phyloP scores from a whole-genome alignment of 805 yeast genomes.

The Hanseniaspora osmophila region DNA sequence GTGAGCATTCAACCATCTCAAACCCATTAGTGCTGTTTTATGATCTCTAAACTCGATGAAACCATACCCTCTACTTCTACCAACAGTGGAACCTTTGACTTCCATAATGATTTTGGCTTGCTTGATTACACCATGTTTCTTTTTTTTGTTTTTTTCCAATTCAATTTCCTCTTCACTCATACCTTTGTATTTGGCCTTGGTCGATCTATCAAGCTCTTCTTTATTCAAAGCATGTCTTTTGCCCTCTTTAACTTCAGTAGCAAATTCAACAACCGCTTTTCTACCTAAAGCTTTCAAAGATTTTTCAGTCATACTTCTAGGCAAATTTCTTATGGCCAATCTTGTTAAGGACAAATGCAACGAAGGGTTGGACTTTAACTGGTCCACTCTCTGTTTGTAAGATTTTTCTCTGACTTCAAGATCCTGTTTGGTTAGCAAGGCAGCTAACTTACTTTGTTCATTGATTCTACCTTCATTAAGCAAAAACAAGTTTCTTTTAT shows the following conservation, averaged over 20 bases:
- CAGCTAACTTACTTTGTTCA: conserved; percentile 64
- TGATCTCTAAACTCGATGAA: conserved; percentile 89
- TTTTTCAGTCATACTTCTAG: conserved; percentile 81
- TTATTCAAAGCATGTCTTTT: conserved; percentile 73
- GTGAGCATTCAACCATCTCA: conserved; percentile 94
- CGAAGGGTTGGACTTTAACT: conserved; percentile 79
- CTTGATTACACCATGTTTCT: conserved; percentile 78
- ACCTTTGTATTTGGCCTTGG: conserved; percentile 41
- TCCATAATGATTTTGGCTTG: conserved; percentile 91
- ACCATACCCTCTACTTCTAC: conserved; percentile 94
- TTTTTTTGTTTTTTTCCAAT: conserved; percentile 41
- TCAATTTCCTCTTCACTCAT: conserved; percentile 26
- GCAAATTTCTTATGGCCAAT: conserved; percentile 85
- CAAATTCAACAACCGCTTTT: conserved; percentile 87
- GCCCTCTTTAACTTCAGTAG: conserved; percentile 66
- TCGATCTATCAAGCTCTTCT: conserved; percentile 77
- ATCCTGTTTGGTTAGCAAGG: conserved; percentile 52
- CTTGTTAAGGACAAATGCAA: conserved; percentile 89
- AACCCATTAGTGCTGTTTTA: conserved; percentile 83
- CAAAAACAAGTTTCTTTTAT: conserved; percentile 71
- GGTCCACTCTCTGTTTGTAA: conserved; percentile 72
- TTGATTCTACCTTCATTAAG: conserved; percentile 90
- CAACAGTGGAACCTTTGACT: conserved; percentile 70
- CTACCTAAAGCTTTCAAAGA: conserved; percentile 85
- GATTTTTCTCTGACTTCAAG: conserved; percentile 81